Evolutionary conservation across 805 yeast genomes (phyloP), one percentile per base, ranked within the genome.

Genomic region (Nakazawaea peltata): DNA sequence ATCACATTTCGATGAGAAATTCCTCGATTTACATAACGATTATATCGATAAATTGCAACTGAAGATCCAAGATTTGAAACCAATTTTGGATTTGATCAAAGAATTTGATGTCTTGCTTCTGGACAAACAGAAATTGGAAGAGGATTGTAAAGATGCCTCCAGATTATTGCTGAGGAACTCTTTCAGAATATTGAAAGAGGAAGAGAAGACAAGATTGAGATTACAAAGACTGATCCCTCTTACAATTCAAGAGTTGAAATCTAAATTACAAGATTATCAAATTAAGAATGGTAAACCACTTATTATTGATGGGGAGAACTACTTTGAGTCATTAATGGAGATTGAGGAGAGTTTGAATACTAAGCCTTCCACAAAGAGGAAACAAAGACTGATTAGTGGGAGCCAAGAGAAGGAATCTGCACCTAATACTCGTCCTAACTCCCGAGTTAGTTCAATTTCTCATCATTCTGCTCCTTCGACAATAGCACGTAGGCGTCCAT

Each of bases 91-190:
- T 10, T 54, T 71, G n/a, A 71, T 81, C 21, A 64, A 69, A 4
- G 71, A 69, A 30, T 67, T 83, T 42, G 61, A 71, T 29, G 68
- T 65, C 2, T 54, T 87, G 18, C 53, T 76, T 27, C 56, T 62
- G 11, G 94, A 85, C 44, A 81, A 81, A 41, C 44, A 53, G 2
- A 71, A 71, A 31, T 65, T 92, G 26, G 79, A 69, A 25, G 81
- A 75, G 41, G 75, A 92, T 4, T 70, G 81, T 2, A 79, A 75
- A 47, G 92, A 90, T 52, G 77, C 97, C 0, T 76, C 90, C 0
- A 68, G 97, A 42, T 64, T 88, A 28, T 55, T 81, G 30, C 74
- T 81, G 42, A 74, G 83, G 48, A 78, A 81, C 46, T 80, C 87
- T 2, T 88, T 90, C 43, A 79, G 77, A 41, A 79, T 88, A 17